Base-by-base conservation (phyloP, 2,329 filamentous ascomycete species). In the Aspergillus arachidicola region DNA sequence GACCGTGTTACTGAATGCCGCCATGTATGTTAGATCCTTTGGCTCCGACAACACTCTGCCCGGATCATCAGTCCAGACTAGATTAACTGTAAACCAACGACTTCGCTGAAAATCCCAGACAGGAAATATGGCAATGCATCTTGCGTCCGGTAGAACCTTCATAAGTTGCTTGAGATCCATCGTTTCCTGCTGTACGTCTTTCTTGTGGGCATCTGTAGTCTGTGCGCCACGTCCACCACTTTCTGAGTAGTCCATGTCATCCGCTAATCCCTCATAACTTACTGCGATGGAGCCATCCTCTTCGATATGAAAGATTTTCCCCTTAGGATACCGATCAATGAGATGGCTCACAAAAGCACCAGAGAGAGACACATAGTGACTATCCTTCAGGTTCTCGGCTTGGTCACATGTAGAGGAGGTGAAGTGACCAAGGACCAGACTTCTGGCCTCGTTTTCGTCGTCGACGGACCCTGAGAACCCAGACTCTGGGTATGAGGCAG, bases 91-190 rank as follows among this genome's bases (percentile, higher is more conserved):
- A 28, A 69, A 71, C 72, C 72, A 75, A 26, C 70, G 63, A 9
- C 63, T 58, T 38, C 68, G 69, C 28, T 71, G 68, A 10, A 66
- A 74, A 57, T 75, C 71, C 73, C 73, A 75, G 9, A 75, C 54
- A 1, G 73, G 73, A 7, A 68, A 68, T 28, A 73, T 69, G 12
- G 68, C 54, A 36, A 75, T 68, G 53, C 69, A 69, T 58, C 66
- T 61, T 19, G 69, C 68, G 12, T 57, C 53, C 0, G 69, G 68
- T 3, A 65, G 38, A 7, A 65, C 41, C 21, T 59, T 58, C 23
- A 55, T 60, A 16, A 69, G 60, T 14, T 66, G 56, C 23, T 62
- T 64, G 38, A 69, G 67, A 19, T 66, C 65, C 36, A 64, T 57
- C 2, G 61, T 62, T 10, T 67, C 64, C 51, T 65, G 56, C 12